phyloP scores from a whole-genome alignment of 2,329 filamentous ascomycete species.

The Xylariaceae sp. region DNA sequence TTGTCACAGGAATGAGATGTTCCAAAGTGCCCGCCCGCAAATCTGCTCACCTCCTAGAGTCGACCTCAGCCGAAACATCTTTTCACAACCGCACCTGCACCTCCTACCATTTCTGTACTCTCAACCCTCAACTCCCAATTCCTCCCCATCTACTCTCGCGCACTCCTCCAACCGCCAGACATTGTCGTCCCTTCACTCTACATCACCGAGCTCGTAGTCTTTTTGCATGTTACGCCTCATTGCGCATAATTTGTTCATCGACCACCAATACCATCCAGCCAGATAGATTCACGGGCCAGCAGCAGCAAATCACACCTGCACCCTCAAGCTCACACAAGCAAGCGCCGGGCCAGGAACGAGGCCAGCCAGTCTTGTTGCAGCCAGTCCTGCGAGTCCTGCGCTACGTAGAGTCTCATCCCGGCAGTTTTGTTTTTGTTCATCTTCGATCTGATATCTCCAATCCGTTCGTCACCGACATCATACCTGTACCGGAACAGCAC shows the following conservation, averaged over 20 bases:
- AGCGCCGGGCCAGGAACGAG: constrained; percentile 27
- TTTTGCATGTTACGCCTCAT: constrained; percentile 10
- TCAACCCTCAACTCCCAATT: no score
- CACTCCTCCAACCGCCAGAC: constrained; percentile 5
- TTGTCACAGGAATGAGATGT: constrained; percentile 37
- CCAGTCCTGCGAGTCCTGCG: constrained; percentile 29
- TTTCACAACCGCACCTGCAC: background rate
- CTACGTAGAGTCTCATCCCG: constrained; percentile 18
- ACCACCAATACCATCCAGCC: constrained; percentile 13
- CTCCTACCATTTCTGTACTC: background rate
- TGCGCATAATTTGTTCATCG: constrained; percentile 7
- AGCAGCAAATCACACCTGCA: constrained; percentile 13
- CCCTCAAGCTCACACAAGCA: constrained; percentile 25
- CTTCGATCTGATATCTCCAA: constrained; percentile 20
- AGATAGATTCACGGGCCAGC: constrained; percentile 21
- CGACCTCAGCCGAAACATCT: background rate
- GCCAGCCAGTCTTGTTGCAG: background rate
- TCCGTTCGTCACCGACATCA: constrained; percentile 14
- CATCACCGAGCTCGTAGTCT: background rate
- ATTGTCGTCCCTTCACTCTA: constrained; percentile 12
- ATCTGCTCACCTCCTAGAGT: constrained; percentile 1
- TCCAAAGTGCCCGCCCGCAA: constrained; percentile 7
- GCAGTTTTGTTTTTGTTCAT: constrained; percentile 14
- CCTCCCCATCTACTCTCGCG: no score
- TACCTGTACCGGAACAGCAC: background rate